A percentile compares a stretch with the other conserved stretches of the same genome.
phyloP scores from a whole-genome alignment of 257 asterid species.

The Craterostigma plantagineum region DNA sequence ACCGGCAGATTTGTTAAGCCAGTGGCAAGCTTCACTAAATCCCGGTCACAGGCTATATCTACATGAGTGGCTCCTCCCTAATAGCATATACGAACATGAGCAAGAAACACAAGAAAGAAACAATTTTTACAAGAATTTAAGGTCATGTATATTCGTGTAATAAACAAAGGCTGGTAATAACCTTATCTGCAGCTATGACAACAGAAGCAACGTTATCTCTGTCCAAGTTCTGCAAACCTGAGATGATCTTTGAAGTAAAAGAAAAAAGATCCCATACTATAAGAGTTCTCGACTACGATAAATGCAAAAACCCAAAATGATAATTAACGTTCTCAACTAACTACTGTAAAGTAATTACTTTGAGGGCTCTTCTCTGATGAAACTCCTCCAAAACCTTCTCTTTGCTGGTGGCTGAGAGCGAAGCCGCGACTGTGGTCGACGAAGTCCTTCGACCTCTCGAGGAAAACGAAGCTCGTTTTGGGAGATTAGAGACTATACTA shows the following conservation, averaged over 20 bases:
- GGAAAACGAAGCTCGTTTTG: no score
- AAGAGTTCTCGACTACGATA: neutral
- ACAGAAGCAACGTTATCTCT: constrained; percentile 71
- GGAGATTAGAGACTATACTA: constrained; percentile 12
- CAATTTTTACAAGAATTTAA: neutral
- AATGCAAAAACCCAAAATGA: neutral
- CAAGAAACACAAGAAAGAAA: neutral
- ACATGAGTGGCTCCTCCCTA: constrained; percentile 97
- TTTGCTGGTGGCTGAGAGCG: constrained; percentile 33
- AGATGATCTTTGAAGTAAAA: constrained; percentile 36
- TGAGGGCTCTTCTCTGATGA: constrained; percentile 59
- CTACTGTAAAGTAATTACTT: constrained; percentile 20
- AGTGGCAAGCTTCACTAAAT: constrained; percentile 68
- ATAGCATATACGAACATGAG: constrained; percentile 1
- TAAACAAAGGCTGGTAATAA: constrained; percentile 5
- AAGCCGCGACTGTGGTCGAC: constrained; percentile 21
- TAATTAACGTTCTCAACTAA: neutral
- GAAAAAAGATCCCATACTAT: neutral
- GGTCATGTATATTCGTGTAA: neutral
- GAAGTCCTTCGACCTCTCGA: no score
- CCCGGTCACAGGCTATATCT: constrained; percentile 80
- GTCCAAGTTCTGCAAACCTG: constrained; percentile 74
- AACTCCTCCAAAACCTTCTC: constrained; percentile 51
- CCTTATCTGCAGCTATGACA: constrained; percentile 93
- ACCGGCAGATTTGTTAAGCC: constrained; percentile 72